Percentiles rank a stretch among this genome's conserved stretches.
These are phyloP conservation scores for Nigrospora osmanthi DNA, from an alignment of 2,329 filamentous ascomycete species.

Conservation along the genomic window DNA sequence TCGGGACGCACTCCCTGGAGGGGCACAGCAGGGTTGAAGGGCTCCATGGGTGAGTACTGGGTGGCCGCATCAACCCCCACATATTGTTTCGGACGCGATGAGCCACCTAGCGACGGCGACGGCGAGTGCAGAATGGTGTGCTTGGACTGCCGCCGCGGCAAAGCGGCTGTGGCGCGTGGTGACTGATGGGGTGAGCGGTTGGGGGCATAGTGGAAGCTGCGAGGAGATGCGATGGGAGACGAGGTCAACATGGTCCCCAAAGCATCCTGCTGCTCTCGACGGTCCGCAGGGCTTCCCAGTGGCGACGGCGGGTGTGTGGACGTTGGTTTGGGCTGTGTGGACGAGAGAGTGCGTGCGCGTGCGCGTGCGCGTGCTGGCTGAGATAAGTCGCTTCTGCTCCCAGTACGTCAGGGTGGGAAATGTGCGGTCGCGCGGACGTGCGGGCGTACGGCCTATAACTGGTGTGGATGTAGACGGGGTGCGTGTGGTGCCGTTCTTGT, in stretches of 20 bases:
- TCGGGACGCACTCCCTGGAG: conserved; percentile 18
- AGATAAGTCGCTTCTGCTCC: no score
- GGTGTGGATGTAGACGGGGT: no score
- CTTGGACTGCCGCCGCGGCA: conserved; percentile 32
- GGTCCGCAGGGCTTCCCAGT: no score
- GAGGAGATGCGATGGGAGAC: conserved; percentile 46
- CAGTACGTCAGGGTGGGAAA: no score
- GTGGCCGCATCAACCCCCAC: conserved; percentile 39
- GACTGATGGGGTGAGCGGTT: conserved; percentile 32
- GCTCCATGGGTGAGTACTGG: conserved; percentile 41
- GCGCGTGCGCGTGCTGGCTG: no score
- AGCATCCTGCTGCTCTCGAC: conserved; percentile 32
- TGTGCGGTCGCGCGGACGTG: no score
- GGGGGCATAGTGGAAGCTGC: conserved; percentile 40
- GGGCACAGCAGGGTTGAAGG: conserved; percentile 29
- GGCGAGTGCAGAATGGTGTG: conserved; percentile 20
- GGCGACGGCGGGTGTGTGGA: not conserved
- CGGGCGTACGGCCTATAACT: no score
- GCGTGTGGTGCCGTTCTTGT: no score
- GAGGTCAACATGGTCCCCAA: conserved; percentile 52
- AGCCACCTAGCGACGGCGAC: conserved; percentile 15
- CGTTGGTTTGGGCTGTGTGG: not conserved
- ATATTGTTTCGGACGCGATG: conserved; percentile 28
- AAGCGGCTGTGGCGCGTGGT: conserved; percentile 29
- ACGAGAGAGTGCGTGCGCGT: no score